These are phyloP conservation scores for Fusarium succisae DNA, from an alignment of 2,329 filamentous ascomycete genomes.

Conservation along the genomic window DNA sequence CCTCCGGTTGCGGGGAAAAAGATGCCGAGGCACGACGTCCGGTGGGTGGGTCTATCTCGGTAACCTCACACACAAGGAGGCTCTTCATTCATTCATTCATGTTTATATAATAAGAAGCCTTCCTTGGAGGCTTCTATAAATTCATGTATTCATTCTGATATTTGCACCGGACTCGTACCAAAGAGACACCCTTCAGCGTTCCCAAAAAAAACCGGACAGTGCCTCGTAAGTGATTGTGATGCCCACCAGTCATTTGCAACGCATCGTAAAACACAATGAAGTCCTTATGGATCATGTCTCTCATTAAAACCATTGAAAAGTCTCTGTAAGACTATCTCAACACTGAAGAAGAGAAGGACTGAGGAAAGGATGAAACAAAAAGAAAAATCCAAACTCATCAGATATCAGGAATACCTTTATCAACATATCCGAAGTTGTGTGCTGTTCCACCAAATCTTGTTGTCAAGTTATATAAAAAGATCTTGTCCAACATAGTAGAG, in stretches of 20 bases:
- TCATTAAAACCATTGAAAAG: neutral
- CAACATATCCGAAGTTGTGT: slow-evolving; percentile 26
- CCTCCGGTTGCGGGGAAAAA: slow-evolving; percentile 43
- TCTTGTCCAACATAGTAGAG: slow-evolving; percentile 5
- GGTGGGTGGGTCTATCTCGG: slow-evolving; percentile 34
- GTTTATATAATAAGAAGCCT: neutral
- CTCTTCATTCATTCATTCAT: neutral
- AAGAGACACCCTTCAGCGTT: neutral
- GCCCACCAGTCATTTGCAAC: neutral
- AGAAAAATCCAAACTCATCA: slow-evolving; percentile 2
- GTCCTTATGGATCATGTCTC: neutral
- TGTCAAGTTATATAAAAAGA: slow-evolving; percentile 12
- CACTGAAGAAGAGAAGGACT: neutral
- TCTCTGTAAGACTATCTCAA: neutral
- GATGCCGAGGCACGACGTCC: slow-evolving; percentile 42
- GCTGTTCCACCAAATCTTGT: slow-evolving; percentile 37
- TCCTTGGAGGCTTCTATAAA: neutral
- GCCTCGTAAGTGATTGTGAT: neutral
- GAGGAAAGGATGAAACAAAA: neutral
- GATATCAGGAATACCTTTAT: slow-evolving; percentile 1
- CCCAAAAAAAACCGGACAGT: neutral
- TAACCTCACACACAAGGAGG: neutral
- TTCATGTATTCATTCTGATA: neutral
- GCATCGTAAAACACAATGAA: neutral
- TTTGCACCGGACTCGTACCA: neutral